Conservation (phyloP, 140 eudicot genomes). For the Flaveria floridana region DNA sequence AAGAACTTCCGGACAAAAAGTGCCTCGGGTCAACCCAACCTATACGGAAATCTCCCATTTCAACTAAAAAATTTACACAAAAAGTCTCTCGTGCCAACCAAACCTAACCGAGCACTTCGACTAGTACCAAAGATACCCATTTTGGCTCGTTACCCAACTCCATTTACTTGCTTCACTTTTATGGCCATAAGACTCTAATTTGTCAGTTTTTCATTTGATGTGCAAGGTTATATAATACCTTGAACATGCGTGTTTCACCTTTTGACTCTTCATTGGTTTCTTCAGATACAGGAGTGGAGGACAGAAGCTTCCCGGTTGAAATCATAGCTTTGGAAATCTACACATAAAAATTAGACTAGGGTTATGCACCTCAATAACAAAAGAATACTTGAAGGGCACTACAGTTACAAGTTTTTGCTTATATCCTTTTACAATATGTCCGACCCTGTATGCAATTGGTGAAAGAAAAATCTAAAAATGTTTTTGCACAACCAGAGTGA, state of each 20-base stretch:
- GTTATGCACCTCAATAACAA: not conserved
- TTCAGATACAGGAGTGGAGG: conserved; percentile 47
- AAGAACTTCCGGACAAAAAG: not conserved
- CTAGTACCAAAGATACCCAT: not conserved
- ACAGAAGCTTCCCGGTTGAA: conserved; percentile 59
- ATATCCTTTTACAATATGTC: not conserved
- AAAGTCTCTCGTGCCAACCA: not conserved
- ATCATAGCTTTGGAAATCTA: conserved; percentile 91
- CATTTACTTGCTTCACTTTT: not conserved
- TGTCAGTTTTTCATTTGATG: not conserved
- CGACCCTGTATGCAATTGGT: too few relatives aligned
- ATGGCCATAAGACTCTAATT: too few relatives aligned
- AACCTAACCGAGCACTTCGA: not conserved
- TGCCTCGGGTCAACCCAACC: not conserved
- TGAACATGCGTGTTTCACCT: conserved; percentile 66
- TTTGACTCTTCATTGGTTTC: conserved; percentile 47
- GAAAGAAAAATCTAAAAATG: too few relatives aligned
- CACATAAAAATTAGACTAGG: conserved; percentile 24
- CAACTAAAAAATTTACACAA: not conserved
- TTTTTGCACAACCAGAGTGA: too few relatives aligned
- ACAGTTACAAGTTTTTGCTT: not conserved
- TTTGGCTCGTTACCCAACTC: not conserved
- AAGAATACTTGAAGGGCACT: not conserved
- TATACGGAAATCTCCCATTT: not conserved
- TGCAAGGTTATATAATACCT: conserved; percentile 43